A percentile compares a stretch with the other conserved stretches of the same genome.
Conservation (phyloP, 2,329 filamentous ascomycete genomes). For the Botryotinia globosa region DNA sequence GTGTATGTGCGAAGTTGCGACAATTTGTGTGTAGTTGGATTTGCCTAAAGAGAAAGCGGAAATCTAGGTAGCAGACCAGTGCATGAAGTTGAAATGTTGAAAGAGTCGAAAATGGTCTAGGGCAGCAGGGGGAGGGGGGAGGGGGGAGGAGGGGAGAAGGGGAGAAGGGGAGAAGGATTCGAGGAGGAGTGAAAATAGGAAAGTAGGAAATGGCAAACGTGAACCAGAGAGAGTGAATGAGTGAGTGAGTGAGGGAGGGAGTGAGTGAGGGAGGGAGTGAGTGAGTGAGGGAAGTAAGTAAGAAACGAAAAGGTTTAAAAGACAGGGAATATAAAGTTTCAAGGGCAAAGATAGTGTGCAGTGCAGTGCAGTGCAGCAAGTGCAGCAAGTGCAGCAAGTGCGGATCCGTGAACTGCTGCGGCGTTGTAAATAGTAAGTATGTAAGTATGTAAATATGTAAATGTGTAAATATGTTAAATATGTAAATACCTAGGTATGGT, state of each 20-base stretch:
- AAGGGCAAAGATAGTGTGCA: not conserved
- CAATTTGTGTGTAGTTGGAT: constrained; percentile 13
- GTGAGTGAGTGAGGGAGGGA: not conserved
- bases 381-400: not conserved
- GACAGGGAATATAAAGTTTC: not conserved
- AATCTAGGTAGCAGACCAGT: constrained; percentile 20
- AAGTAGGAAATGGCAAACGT: not conserved
- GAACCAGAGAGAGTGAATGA: not conserved
- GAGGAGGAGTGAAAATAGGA: not conserved
- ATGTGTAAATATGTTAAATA: too few relatives aligned
- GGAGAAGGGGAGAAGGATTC: not conserved
- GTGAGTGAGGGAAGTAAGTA: not conserved
- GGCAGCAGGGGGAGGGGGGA: not conserved
- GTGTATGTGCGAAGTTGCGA: constrained; percentile 2
- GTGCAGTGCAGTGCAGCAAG: not conserved
- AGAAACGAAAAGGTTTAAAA: not conserved
- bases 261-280: too few relatives aligned
- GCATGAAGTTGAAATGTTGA: not conserved
- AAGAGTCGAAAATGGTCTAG: not conserved
- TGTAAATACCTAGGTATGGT: not conserved
- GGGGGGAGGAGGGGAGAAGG: too few relatives aligned
- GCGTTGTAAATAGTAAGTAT: not conserved
- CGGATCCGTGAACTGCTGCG: not conserved
- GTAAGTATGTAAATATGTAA: too few relatives aligned
- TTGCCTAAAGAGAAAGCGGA: not conserved